Percentiles rank a stretch among this genome's conserved stretches.
phyloP scores from a whole-genome alignment of 179 eudicot species.

The Patellifolia procumbens region DNA sequence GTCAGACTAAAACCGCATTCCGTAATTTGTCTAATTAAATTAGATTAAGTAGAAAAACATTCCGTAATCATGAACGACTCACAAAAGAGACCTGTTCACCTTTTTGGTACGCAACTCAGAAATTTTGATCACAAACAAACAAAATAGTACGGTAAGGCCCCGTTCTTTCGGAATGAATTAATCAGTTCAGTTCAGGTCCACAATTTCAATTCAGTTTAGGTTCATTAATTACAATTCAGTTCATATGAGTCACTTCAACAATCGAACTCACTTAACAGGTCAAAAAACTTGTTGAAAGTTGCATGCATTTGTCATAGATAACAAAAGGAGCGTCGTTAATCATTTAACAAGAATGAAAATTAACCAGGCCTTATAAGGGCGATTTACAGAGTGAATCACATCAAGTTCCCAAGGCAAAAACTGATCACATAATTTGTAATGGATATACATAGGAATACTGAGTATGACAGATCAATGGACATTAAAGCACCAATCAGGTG shows the following conservation, averaged over 20 bases:
- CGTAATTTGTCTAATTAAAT: no score
- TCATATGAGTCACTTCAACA: no score
- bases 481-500: no score
- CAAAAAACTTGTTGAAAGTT: neutral
- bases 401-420: neutral
- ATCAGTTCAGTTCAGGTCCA: no score
- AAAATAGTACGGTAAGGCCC: neutral
- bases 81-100: neutral
- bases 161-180: no score
- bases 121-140: neutral
- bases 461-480: neutral
- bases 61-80: neutral
- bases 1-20: neutral
- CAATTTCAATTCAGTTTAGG: no score
- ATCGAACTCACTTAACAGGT: no score
- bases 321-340: neutral
- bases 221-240: no score
- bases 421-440: neutral
- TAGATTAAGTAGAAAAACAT: no score
- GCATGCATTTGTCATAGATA: neutral
- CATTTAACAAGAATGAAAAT: neutral
- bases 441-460: neutral
- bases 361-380: neutral
- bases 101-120: neutral
- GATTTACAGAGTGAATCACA: neutral